Percentiles rank a stretch among this genome's conserved stretches.
phyloP scores from a whole-genome alignment of 108 stramenopile genomes.

The Nitzschia sp. region DNA sequence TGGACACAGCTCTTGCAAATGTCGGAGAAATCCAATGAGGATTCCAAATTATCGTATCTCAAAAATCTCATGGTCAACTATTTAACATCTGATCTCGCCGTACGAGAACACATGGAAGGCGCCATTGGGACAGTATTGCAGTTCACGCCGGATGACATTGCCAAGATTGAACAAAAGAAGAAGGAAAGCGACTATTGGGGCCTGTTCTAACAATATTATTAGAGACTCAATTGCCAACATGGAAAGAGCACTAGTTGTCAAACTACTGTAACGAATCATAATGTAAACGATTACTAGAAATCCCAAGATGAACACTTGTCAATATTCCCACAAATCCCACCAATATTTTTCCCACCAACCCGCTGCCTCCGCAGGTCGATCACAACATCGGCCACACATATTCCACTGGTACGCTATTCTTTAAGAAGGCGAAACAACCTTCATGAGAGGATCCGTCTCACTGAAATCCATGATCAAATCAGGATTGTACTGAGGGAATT shows the following conservation, averaged over 20 bases:
- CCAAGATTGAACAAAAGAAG: conserved; percentile 73
- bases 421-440: too few species aligned
- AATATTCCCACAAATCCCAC: too few species aligned
- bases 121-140: conserved; percentile 86
- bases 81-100: conserved; percentile 62
- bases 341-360: too few species aligned
- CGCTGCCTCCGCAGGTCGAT: too few species aligned
- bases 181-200: conserved; percentile 64
- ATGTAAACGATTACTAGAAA: too few species aligned
- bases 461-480: conserved; percentile 41
- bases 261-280: too few species aligned
- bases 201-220: conserved; percentile 1
- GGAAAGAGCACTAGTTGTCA: too few species aligned
- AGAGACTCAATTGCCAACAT: too few species aligned
- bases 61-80: conserved; percentile 89
- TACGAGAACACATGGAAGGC: conserved; percentile 82
- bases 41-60: conserved; percentile 74
- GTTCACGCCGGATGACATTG: conserved; percentile 71
- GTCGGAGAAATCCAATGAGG: conserved; percentile 32
- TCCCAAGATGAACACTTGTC: too few species aligned
- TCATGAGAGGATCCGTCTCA: conserved; percentile 22
- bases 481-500: conserved; percentile 59
- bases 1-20: conserved; percentile 23
- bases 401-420: too few species aligned
- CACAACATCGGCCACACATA: too few species aligned